These are phyloP conservation scores for Tilletia caries DNA, from an alignment of 1,284 basidiomycete species.

Conservation along the genomic window DNA sequence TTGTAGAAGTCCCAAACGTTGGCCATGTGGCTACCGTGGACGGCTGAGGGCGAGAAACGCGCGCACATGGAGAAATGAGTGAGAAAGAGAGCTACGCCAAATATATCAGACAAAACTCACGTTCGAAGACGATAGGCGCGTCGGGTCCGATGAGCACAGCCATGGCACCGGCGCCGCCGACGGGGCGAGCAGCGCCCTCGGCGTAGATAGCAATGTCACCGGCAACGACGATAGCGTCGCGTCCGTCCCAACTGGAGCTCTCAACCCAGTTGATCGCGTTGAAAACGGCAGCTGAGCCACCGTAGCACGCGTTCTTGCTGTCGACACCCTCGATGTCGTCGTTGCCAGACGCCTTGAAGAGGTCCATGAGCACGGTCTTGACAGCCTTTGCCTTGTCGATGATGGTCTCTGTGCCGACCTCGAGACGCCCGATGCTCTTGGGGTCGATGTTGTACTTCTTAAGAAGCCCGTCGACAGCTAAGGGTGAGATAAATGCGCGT, in stretches of 20 bases:
- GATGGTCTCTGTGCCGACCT: conserved; percentile 97
- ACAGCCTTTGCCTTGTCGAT: conserved; percentile 99
- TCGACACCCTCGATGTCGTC: conserved; percentile 97
- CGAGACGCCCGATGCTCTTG: conserved; percentile 89
- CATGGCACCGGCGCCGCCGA: conserved; percentile 92
- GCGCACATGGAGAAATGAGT: background rate
- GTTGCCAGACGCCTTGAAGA: conserved; percentile 88
- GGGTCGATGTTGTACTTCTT: conserved; percentile 96
- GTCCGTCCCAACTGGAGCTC: conserved; percentile 93
- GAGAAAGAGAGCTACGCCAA: conserved; percentile 9
- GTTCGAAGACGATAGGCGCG: conserved; percentile 89
- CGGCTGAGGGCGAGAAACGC: conserved; percentile 60
- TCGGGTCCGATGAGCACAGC: conserved; percentile 94
- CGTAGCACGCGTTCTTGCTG: conserved; percentile 99
- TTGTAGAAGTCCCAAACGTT: conserved; percentile 71
- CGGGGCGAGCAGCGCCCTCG: conserved; percentile 88
- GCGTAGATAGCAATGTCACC: conserved; percentile 99
- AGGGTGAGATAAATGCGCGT: background rate
- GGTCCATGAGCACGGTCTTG: conserved; percentile 97
- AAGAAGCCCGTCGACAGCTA: conserved; percentile 67
- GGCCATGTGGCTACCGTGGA: conserved; percentile 95
- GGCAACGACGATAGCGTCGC: conserved; percentile 92
- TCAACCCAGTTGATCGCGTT: conserved; percentile 93
- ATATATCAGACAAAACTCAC: conserved; percentile 63
- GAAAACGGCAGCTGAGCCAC: conserved; percentile 95